Percentiles rank a stretch among this genome's conserved stretches.
These are phyloP conservation scores for Penicillium coffeae DNA, from an alignment of 495 filamentous ascomycete species.

Conservation along the genomic window DNA sequence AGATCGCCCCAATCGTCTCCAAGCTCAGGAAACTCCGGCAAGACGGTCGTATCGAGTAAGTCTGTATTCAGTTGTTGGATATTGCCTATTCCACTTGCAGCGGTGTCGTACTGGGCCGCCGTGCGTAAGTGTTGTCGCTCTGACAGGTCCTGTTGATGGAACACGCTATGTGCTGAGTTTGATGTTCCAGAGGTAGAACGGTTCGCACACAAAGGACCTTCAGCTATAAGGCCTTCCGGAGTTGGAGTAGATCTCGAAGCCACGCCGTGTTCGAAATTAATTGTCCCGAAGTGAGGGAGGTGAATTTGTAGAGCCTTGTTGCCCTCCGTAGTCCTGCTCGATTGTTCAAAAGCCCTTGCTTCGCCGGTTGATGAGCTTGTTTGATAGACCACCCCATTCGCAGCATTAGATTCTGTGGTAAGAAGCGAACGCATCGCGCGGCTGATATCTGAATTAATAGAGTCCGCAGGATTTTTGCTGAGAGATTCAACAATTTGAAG, in stretches of 20 bases:
- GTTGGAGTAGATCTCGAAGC: constrained; percentile 3
- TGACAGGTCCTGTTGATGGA: background rate
- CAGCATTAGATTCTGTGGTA: constrained; percentile 19
- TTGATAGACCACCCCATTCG: constrained; percentile 16
- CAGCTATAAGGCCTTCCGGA: background rate
- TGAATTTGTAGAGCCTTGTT: constrained; percentile 18
- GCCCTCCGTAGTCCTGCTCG: constrained; percentile 6
- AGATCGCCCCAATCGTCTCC: constrained; percentile 22
- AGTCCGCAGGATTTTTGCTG: constrained; percentile 13
- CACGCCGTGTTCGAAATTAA: constrained; percentile 25
- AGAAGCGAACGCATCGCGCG: constrained; percentile 34
- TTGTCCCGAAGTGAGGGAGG: constrained; percentile 41
- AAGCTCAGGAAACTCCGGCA: background rate
- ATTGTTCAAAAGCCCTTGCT: constrained; percentile 9
- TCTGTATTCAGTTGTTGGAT: background rate
- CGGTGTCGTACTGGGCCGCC: background rate
- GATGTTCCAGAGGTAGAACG: background rate
- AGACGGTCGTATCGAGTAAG: background rate
- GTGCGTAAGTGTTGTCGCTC: background rate
- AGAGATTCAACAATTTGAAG: constrained; percentile 34
- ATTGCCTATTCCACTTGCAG: background rate
- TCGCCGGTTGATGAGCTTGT: constrained; percentile 14
- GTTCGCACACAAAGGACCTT: background rate
- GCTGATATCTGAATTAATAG: constrained; percentile 27
- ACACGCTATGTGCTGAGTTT: background rate